These are phyloP conservation scores for Microstegium vimineum DNA, from an alignment of 176 grass and related monocot genomes.

Conservation along the genomic window DNA sequence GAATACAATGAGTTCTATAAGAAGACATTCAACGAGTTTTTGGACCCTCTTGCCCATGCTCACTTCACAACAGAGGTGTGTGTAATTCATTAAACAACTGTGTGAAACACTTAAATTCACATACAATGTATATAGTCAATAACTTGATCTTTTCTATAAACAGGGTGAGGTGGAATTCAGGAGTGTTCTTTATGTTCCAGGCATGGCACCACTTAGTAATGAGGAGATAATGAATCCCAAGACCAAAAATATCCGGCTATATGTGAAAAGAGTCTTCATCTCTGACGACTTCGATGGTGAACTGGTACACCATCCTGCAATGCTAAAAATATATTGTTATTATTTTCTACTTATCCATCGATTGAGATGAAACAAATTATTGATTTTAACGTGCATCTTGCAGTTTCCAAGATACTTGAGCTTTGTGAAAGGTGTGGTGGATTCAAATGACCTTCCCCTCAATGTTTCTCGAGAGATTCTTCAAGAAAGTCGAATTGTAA, in stretches of 20 bases:
- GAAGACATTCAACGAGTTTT: conserved; percentile 88
- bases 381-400: conserved; percentile 23
- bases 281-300: conserved; percentile 88
- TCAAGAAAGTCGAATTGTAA: conserved; percentile 92
- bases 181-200: conserved; percentile 74
- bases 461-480: conserved; percentile 89
- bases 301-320: conserved; percentile 37
- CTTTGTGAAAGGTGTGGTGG: conserved; percentile 86
- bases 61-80: conserved; percentile 80
- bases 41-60: conserved; percentile 67
- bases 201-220: conserved; percentile 78
- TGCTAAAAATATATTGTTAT: not conserved
- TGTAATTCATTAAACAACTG: not conserved
- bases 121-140: not conserved
- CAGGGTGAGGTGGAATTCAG: conserved; percentile 90
- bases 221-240: conserved; percentile 82
- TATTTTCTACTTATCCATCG: not conserved
- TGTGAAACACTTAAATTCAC: not conserved
- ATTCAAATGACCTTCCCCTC: conserved; percentile 82
- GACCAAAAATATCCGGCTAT: conserved; percentile 79
- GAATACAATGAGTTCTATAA: conserved; percentile 91
- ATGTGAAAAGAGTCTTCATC: conserved; percentile 84
- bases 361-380: not conserved
- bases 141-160: conserved; percentile 18
- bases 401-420: conserved; percentile 85